phyloP scores from a whole-genome alignment of 441 rosid species.

The Cnidoscolus chayamansa region DNA sequence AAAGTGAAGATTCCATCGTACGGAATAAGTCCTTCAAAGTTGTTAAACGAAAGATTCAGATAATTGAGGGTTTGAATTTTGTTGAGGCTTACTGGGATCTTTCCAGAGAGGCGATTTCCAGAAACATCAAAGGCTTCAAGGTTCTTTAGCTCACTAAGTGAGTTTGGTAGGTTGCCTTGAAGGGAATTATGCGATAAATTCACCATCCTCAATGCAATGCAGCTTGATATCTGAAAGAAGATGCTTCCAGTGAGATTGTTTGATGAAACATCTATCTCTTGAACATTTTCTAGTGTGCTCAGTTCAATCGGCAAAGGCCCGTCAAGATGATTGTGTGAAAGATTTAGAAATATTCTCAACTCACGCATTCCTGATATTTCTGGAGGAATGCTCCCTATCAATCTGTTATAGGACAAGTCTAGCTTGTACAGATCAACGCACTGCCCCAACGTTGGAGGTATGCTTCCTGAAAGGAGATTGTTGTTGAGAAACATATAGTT shows the following conservation, averaged over 20 bases:
- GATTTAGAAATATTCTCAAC: conserved; percentile 25
- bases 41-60: conserved; percentile 28
- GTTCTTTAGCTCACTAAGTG: conserved; percentile 23
- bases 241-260: conserved; percentile 29
- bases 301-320: conserved; percentile 26
- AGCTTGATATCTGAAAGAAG: conserved; percentile 21
- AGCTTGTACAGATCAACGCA: conserved; percentile 28
- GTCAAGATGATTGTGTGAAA: conserved; percentile 26
- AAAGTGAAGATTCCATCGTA: conserved; percentile 25
- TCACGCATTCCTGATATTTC: background rate
- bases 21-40: conserved; percentile 26
- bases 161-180: conserved; percentile 26
- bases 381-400: conserved; percentile 21
- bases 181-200: conserved; percentile 27
- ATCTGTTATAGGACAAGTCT: conserved; percentile 25
- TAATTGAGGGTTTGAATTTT: conserved; percentile 8
- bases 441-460: conserved; percentile 40
- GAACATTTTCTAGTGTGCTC: conserved; percentile 21
- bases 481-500: conserved; percentile 42
- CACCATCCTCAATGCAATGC: conserved; percentile 22
- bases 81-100: conserved; percentile 23
- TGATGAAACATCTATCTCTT: conserved; percentile 26
- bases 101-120: conserved; percentile 24
- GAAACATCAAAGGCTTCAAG: conserved; percentile 28
- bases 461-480: conserved; percentile 48